Evolutionary conservation across 345 rosid genomes (phyloP).

Genomic region (Moricandia moricandioides): DNA sequence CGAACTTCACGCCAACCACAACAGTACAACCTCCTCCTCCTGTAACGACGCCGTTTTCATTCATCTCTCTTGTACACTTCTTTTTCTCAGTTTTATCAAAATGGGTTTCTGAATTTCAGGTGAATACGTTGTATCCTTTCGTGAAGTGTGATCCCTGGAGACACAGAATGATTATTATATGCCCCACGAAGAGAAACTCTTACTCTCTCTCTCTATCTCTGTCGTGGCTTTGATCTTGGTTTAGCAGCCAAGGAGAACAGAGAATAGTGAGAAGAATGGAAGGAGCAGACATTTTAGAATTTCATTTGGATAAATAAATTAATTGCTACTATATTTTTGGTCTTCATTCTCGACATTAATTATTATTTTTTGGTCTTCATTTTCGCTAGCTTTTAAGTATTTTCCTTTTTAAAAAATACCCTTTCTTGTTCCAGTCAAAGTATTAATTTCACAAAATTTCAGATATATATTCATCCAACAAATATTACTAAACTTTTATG

Average conservation of each 20-base stretch:
- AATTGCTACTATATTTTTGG: background rate
- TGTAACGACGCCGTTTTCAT: constrained; percentile 14
- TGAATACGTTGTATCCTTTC: background rate
- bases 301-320: background rate
- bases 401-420: background rate
- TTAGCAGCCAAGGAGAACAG: constrained; percentile 43
- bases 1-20: constrained; percentile 83
- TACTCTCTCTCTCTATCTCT: background rate
- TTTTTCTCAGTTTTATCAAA: background rate
- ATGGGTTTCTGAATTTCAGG: constrained; percentile 15
- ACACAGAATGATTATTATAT: constrained; percentile 4
- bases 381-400: background rate
- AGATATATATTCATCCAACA: background rate
- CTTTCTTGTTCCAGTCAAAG: background rate
- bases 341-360: background rate
- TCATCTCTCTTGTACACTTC: constrained; percentile 7
- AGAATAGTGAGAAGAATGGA: constrained; percentile 6
- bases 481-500: background rate
- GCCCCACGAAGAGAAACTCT: background rate
- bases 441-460: background rate
- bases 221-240: constrained; percentile 43
- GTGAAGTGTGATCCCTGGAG: constrained; percentile 21
- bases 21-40: constrained; percentile 45
- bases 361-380: background rate
- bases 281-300: constrained; percentile 19